Evolutionary conservation across 345 rosid genomes (phyloP), one percentile per base, ranked within the genome.

Genomic region (Eutrema heterophyllum): DNA sequence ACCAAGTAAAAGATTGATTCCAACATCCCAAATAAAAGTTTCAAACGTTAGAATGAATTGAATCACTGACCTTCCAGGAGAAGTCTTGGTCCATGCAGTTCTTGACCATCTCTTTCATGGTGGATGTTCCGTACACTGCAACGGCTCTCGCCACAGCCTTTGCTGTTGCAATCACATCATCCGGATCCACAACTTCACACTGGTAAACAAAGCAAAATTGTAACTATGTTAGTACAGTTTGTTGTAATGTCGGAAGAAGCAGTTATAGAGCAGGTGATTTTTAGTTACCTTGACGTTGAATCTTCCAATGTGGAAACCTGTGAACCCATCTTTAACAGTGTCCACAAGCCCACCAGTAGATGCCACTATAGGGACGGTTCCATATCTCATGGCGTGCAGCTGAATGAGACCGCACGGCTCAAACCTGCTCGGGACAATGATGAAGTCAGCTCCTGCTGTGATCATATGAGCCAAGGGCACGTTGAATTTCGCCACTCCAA

Each of bases 331-430:
- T 77, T 88, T 84, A 56, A 95, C 89, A 27, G 97, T 92, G 83
- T 95, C 92, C 51, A 91, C 92, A 16, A 95, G 97, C 15, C 99
- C 99, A 45, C 99, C 99, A 26, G 99, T 95, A 11, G 97, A 95
- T 63, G 97, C 86, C 59, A 89, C 96, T 8, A 92, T 83, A 8
- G 97, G 97, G 21, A 92, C 95, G n/a, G 98, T 92, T 87, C 98
- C 98, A 78, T 90, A 95, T 81, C 96, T 84, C 99, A 92, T 92
- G 29, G 99, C 96, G 18, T 95, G 99, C 65, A 95, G 64, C 78
- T 92, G 99, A 72, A 95, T 92, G 77, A 95, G 97, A 79, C 99
- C 99, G 13, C 99, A 95, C 2, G 99, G 99, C 77, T 95, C 99
- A 51, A 95, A 95, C 80, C 99, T 84, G 69, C 99, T 95, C 0